A percentile compares a stretch with the other conserved stretches of the same genome.
Evolutionary conservation across 257 asterid genomes (phyloP).

Genomic region (Solanum peruvianum): DNA sequence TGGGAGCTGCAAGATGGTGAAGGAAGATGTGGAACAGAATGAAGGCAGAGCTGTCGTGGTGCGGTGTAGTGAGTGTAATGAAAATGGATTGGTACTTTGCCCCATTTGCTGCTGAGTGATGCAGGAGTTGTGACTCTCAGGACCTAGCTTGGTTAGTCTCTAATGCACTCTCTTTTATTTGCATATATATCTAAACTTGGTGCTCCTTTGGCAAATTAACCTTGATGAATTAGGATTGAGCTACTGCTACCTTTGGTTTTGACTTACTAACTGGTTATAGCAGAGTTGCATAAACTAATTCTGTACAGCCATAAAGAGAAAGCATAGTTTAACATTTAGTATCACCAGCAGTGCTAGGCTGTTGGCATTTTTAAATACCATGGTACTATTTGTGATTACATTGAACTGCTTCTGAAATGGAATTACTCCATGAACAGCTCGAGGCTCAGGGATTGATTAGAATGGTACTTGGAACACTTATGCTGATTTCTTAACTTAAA

Average conservation of each 20-base stretch:
- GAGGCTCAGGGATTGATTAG: background rate
- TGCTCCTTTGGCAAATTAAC: background rate
- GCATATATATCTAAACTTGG: background rate
- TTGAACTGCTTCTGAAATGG: background rate
- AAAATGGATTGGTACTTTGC: slow-evolving; percentile 75
- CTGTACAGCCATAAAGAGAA: background rate
- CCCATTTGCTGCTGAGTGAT: slow-evolving; percentile 47
- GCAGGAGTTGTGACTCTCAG: background rate
- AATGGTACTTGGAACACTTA: background rate
- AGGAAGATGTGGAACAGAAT: slow-evolving; percentile 1
- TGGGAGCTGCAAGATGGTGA: slow-evolving; percentile 62
- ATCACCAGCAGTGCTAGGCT: background rate
- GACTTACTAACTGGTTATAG: background rate
- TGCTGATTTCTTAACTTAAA: background rate
- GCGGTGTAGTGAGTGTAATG: slow-evolving; percentile 62
- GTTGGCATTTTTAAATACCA: background rate
- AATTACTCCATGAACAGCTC: background rate
- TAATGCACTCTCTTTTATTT: background rate
- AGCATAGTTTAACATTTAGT: background rate
- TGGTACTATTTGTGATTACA: background rate
- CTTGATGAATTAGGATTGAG: background rate
- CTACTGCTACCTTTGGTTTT: background rate
- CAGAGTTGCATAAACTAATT: background rate
- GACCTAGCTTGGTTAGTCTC: slow-evolving; percentile 1
- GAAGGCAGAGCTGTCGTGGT: slow-evolving; percentile 23